Conservation (phyloP, 805 yeast genomes). For the Candida hungchunana region DNA sequence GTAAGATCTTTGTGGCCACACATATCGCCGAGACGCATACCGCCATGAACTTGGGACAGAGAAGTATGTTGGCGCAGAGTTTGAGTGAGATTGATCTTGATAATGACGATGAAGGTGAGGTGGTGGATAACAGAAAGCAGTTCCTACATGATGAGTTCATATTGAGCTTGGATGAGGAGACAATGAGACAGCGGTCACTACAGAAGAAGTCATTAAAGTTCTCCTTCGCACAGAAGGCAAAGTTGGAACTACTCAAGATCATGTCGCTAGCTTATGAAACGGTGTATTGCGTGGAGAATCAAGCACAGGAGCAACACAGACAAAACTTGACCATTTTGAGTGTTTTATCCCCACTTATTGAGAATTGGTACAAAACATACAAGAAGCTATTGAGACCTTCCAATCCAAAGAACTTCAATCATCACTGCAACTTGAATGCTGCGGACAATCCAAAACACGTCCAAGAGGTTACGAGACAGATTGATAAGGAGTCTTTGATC, state of each 20-base stretch:
- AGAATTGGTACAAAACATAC: constrained; percentile 72
- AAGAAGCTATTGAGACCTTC: constrained; percentile 49
- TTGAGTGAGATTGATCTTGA: constrained; percentile 61
- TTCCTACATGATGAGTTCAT: constrained; percentile 30
- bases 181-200: constrained; percentile 24
- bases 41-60: constrained; percentile 74
- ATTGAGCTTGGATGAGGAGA: constrained; percentile 27
- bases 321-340: constrained; percentile 69
- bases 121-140: constrained; percentile 23
- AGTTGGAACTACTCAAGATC: constrained; percentile 73
- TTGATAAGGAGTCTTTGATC: constrained; percentile 68
- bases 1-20: constrained; percentile 75
- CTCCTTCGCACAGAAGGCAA: constrained; percentile 64
- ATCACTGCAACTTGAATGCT: constrained; percentile 24
- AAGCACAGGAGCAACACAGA: constrained; percentile 50
- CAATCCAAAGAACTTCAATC: constrained; percentile 35
- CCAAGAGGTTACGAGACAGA: constrained; percentile 28
- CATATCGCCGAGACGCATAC: constrained; percentile 80
- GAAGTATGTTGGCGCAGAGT: constrained; percentile 73
- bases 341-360: constrained; percentile 71
- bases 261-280: constrained; percentile 81
- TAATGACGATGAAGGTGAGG: constrained; percentile 32
- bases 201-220: constrained; percentile 41
- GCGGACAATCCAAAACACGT: constrained; percentile 31
- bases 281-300: constrained; percentile 64